Conservation (phyloP, 2,329 filamentous ascomycete genomes). For the Dactylellina parvicollis region DNA sequence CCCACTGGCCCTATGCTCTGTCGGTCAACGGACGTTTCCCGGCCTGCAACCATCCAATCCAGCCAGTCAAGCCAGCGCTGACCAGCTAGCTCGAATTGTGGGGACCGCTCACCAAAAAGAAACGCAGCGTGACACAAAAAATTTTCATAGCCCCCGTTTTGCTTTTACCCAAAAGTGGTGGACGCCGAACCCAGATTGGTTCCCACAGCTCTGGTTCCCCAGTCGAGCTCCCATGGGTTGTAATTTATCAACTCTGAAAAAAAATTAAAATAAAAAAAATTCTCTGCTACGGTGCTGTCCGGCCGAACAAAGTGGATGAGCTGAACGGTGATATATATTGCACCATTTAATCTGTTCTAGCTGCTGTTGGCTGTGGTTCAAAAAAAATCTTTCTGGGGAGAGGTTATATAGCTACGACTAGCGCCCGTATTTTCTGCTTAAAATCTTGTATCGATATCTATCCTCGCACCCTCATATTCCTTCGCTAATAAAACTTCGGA, state of each 20-base stretch:
- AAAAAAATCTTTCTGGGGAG: neutral
- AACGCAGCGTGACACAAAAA: constrained; percentile 29
- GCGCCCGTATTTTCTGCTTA: neutral
- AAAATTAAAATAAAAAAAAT: constrained; percentile 1
- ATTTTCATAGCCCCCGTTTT: constrained; percentile 3
- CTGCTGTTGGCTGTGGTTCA: neutral
- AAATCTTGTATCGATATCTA: constrained; percentile 19
- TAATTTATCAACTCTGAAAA: neutral
- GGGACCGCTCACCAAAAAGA: constrained; percentile 8
- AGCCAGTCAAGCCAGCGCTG: constrained; percentile 1
- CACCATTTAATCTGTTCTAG: constrained; percentile 37
- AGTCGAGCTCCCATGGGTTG: constrained; percentile 41
- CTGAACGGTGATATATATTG: constrained; percentile 35
- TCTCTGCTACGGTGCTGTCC: constrained; percentile 1
- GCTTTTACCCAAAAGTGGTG: constrained; percentile 41
- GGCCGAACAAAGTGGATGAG: constrained; percentile 1
- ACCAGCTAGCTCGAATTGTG: constrained; percentile 17
- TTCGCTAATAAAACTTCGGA: constrained; percentile 1
- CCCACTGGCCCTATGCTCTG: neutral
- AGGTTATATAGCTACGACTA: constrained; percentile 27
- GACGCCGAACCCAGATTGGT: constrained; percentile 22
- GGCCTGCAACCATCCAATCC: neutral
- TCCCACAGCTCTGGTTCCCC: constrained; percentile 12
- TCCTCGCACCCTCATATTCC: neutral
- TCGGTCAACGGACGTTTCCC: constrained; percentile 37